Conservation (phyloP, 495 filamentous ascomycete genomes). For the Talaromyces adpressus region DNA sequence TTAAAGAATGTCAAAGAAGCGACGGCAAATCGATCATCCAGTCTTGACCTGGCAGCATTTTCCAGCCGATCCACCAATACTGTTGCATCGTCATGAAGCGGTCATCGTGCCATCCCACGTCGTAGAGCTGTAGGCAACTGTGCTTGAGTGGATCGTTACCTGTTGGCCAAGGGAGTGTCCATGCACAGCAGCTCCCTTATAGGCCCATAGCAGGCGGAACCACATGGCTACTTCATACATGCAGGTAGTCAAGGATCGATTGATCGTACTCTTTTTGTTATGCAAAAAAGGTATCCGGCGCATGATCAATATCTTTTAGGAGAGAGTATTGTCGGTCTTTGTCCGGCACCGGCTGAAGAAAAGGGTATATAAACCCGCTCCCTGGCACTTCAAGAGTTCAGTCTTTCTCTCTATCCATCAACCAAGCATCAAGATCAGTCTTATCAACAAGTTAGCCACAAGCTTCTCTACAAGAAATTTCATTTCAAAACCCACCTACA, state of each 20-base stretch:
- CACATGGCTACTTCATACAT: neutral
- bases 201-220: neutral
- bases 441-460: neutral
- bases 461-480: neutral
- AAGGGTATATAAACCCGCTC: neutral
- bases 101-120: neutral
- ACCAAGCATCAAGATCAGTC: slow-evolving; percentile 8
- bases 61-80: neutral
- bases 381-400: neutral
- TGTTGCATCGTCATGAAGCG: neutral
- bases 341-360: neutral
- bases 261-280: neutral
- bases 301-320: neutral
- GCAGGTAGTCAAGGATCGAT: neutral
- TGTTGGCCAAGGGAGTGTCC: neutral
- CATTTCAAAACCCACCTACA: slow-evolving; percentile 4
- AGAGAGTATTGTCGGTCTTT: neutral
- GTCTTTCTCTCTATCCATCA: neutral
- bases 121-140: neutral
- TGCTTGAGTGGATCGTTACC: neutral
- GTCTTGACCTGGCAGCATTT: neutral
- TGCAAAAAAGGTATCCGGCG: neutral
- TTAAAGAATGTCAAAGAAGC: neutral
- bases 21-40: neutral
- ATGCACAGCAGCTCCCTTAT: neutral